A percentile compares a stretch with the other conserved stretches of the same genome.
phyloP scores from a whole-genome alignment of 108 stramenopile genomes.

The Skeletonema costatum region DNA sequence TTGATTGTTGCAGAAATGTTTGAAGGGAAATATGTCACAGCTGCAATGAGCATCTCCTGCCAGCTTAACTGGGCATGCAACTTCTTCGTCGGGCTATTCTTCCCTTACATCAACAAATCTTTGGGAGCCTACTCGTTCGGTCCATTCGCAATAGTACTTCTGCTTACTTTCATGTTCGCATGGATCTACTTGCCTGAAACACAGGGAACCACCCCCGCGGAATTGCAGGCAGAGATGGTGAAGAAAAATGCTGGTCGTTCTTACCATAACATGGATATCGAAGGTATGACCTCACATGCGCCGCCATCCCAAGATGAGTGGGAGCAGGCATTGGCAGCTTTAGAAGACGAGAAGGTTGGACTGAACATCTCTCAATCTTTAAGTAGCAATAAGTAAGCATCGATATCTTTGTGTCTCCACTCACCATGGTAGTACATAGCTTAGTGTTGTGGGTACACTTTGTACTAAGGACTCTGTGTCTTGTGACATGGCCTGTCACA shows the following conservation, averaged over 20 bases:
- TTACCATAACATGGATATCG: conserved; percentile 69
- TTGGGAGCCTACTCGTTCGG: conserved; percentile 75
- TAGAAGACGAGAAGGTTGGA: conserved; percentile 10
- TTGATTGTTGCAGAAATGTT: conserved; percentile 93
- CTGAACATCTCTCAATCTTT: not conserved
- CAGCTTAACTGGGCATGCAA: conserved; percentile 96
- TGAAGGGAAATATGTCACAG: conserved; percentile 90
- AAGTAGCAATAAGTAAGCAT: not conserved
- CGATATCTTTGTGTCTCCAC: not conserved
- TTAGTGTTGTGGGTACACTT: no score
- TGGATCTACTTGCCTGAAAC: conserved; percentile 82
- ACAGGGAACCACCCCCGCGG: conserved; percentile 77
- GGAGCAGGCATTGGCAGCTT: conserved; percentile 35
- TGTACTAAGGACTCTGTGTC: no score
- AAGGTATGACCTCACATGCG: conserved; percentile 18
- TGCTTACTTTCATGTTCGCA: conserved; percentile 56
- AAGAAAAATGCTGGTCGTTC: conserved; percentile 65
- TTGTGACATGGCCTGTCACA: no score
- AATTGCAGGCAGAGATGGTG: conserved; percentile 73
- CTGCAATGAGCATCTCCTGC: conserved; percentile 77
- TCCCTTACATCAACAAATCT: conserved; percentile 83
- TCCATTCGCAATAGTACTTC: conserved; percentile 82
- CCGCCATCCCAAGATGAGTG: conserved; percentile 46
- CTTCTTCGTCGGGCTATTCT: conserved; percentile 88
- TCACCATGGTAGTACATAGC: no score